These are phyloP conservation scores for Mycena belliarum DNA, from an alignment of 768 basidiomycete species.

Conservation along the genomic window DNA sequence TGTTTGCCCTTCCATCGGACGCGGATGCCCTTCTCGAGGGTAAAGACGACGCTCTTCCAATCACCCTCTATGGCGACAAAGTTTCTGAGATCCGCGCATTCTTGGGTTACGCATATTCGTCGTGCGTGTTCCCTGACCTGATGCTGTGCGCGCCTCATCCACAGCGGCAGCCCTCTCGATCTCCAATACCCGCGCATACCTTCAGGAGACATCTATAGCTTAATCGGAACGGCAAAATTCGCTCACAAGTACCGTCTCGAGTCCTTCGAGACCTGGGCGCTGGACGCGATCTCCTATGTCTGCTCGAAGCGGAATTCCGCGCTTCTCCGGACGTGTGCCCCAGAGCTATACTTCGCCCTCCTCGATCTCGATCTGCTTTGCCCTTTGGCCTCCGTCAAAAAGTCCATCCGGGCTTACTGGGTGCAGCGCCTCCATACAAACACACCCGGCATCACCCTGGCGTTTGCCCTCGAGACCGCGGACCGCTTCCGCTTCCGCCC, in stretches of 20 bases:
- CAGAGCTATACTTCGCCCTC: background rate
- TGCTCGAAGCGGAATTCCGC: background rate
- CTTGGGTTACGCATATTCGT: conserved; percentile 2
- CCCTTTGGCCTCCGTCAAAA: background rate
- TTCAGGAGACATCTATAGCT: background rate
- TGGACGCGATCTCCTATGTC: background rate
- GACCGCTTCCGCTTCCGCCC: background rate
- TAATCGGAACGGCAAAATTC: background rate
- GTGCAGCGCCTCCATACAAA: background rate
- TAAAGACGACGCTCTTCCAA: background rate
- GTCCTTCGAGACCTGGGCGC: conserved; percentile 7
- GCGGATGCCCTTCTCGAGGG: background rate
- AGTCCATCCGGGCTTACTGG: background rate
- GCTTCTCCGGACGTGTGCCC: background rate
- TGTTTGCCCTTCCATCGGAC: background rate
- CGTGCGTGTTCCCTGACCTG: background rate
- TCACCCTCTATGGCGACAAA: background rate
- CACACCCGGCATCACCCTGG: background rate
- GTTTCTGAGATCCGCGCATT: background rate
- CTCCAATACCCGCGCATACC: background rate
- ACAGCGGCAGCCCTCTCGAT: background rate
- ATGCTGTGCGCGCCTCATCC: background rate
- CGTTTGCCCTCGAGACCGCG: background rate
- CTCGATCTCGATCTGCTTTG: background rate
- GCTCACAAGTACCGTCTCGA: conserved; percentile 9